Evolutionary conservation across 306 rosid species (phyloP).

Genomic region (Medicago truncatula): DNA sequence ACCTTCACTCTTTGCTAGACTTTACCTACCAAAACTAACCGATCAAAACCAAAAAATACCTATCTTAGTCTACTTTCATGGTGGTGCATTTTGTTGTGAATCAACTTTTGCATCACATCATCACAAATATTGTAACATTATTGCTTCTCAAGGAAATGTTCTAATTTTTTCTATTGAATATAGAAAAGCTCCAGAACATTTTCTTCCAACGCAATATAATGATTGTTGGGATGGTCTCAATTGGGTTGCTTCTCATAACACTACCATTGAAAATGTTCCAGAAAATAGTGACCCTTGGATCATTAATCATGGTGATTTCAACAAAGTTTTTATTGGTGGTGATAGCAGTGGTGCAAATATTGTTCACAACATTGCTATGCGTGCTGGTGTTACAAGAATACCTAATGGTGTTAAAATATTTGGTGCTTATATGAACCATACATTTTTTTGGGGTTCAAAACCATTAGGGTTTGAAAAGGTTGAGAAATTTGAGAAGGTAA

Average conservation of each 20-base stretch:
- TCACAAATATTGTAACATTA: constrained; percentile 31
- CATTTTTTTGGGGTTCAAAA: constrained; percentile 57
- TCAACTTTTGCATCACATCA: constrained; percentile 49
- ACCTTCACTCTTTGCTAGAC: constrained; percentile 16
- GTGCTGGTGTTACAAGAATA: constrained; percentile 53
- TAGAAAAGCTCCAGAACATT: constrained; percentile 54
- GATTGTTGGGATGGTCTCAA: constrained; percentile 56
- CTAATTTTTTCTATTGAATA: constrained; percentile 51
- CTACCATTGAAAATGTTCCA: neutral
- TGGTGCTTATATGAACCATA: constrained; percentile 44
- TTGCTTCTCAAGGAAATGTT: constrained; percentile 47
- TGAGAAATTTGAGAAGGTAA: neutral
- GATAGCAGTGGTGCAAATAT: constrained; percentile 60
- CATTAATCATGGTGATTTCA: constrained; percentile 42
- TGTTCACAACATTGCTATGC: constrained; percentile 54
- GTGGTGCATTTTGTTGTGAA: constrained; percentile 48
- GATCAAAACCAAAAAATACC: neutral
- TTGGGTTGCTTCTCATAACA: constrained; percentile 51
- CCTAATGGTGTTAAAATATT: constrained; percentile 39
- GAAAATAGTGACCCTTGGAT: constrained; percentile 53
- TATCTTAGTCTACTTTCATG: constrained; percentile 54
- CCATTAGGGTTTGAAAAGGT: constrained; percentile 36
- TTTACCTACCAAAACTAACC: constrained; percentile 16
- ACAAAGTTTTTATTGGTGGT: constrained; percentile 49
- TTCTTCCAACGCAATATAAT: constrained; percentile 50